Evolutionary conservation across 176 grass and related monocot genomes (phyloP).

Genomic region (Hordeum marinum): DNA sequence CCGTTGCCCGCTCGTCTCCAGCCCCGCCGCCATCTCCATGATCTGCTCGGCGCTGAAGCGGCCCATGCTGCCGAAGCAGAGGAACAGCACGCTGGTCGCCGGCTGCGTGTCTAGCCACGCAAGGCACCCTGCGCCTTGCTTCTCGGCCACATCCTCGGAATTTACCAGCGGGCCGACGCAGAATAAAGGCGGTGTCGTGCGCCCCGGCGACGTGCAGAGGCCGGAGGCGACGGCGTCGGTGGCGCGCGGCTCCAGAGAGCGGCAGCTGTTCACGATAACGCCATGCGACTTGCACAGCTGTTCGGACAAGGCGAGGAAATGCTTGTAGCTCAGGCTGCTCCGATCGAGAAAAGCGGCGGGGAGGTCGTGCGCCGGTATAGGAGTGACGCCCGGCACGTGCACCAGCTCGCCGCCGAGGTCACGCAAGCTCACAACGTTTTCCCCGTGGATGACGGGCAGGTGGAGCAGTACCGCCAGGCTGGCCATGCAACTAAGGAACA

Average conservation of each 20-base stretch:
- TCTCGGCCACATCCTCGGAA: background rate
- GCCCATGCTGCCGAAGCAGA: background rate
- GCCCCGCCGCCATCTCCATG: background rate
- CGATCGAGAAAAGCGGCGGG: background rate
- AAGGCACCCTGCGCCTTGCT: background rate
- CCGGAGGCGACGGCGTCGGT: slow-evolving; percentile 4
- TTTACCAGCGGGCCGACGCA: slow-evolving; percentile 34
- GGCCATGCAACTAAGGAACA: slow-evolving; percentile 7
- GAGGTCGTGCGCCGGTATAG: slow-evolving; percentile 37
- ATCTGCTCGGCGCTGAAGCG: background rate
- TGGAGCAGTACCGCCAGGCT: slow-evolving; percentile 15
- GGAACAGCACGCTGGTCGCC: background rate
- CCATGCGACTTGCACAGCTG: slow-evolving; percentile 18
- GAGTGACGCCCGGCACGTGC: slow-evolving; percentile 13
- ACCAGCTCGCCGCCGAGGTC: background rate
- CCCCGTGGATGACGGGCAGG: background rate
- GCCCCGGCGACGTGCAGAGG: background rate
- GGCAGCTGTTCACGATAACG: slow-evolving; percentile 34
- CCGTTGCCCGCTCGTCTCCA: background rate
- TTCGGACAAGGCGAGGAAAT: background rate
- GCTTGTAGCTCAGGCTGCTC: background rate
- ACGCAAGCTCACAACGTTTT: background rate
- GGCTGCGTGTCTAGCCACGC: background rate
- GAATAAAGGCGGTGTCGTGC: background rate
- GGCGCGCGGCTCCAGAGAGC: slow-evolving; percentile 38